Base-by-base conservation (phyloP, 148 eudicot genomes). In the Chenopodium berlandieri region DNA sequence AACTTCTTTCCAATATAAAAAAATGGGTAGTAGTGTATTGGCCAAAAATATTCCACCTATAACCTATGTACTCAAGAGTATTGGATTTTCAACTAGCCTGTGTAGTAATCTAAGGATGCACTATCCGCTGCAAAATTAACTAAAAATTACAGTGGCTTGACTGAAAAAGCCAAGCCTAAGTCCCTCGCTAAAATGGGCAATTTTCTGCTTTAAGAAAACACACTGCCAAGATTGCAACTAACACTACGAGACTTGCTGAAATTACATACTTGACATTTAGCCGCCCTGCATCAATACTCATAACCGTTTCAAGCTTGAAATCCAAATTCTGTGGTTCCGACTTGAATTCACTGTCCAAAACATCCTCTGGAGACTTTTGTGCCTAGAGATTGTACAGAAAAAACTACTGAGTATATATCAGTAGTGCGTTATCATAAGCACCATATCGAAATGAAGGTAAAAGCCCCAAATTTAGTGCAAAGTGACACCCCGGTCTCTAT, bases 221-320 rank as follows among this genome's bases (percentile, higher is more conserved):
- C 5, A 87, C 83, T 65, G 80, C 88, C 68, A 88, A 19, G 40
- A 82, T 81, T 50, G 94, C 86, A 23, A 88, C 64, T 20, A 82
- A 76, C 32, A 87, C 75, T 68, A 80, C 77, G 67, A 95, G 69
- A 80, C 86, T 73, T 67, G 87, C 87, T 48, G 84, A 20, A 46
- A 92, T 72, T 63, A 86, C 62, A 71, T 87, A 79, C 76, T 84
- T 92, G 75, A 78, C 71, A 7, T 78, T 86, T 22, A 95, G 90
- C 71, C 89, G 92, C 72, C 93, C 86, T 62, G 93, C 89, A 87
- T 91, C 95, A 58, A 96, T 89, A 37, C 89, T 85, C 87, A 92
- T 87, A 68, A 85, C 92, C 14, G 86, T 83, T 75, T 91, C 86
- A 23, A 85, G 87, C 71, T 85, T 78, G 30, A 88, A 83, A 37